These are phyloP conservation scores for Leishmania major DNA, from an alignment of 208 protist genomes.

Conservation along the genomic window DNA sequence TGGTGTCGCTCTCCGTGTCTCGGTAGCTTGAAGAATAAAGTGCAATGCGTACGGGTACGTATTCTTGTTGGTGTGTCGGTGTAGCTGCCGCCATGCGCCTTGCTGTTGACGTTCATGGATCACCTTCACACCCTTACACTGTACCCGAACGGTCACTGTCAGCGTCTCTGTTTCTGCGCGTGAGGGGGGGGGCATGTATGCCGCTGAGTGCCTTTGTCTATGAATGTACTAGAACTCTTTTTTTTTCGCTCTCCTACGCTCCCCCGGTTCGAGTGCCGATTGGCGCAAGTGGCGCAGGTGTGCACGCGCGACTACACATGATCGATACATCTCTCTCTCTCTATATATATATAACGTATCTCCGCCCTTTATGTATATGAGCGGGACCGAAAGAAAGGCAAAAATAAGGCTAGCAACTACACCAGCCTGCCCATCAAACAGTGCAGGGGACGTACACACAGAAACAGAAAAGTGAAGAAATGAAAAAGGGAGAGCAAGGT, in stretches of 20 bases:
- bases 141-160: not conserved
- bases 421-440: not conserved
- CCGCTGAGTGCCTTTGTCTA: not conserved
- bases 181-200: not conserved
- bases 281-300: not conserved
- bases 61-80: not conserved
- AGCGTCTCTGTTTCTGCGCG: not conserved
- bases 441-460: not conserved
- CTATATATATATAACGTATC: not conserved
- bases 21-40: not conserved
- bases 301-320: no score
- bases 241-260: not conserved
- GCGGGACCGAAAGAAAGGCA: not conserved
- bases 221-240: not conserved
- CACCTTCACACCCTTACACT: not conserved
- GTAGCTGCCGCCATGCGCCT: not conserved
- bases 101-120: not conserved
- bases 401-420: not conserved
- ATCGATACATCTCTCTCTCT: not conserved
- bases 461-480: not conserved
- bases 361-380: not conserved
- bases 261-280: not conserved
- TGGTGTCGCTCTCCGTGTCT: not conserved
- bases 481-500: not conserved
- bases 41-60: not conserved